A percentile compares a stretch with the other conserved stretches of the same genome.
Evolutionary conservation across 352 stramenopile genomes (phyloP).

Genomic region (Globisporangium spiculum): DNA sequence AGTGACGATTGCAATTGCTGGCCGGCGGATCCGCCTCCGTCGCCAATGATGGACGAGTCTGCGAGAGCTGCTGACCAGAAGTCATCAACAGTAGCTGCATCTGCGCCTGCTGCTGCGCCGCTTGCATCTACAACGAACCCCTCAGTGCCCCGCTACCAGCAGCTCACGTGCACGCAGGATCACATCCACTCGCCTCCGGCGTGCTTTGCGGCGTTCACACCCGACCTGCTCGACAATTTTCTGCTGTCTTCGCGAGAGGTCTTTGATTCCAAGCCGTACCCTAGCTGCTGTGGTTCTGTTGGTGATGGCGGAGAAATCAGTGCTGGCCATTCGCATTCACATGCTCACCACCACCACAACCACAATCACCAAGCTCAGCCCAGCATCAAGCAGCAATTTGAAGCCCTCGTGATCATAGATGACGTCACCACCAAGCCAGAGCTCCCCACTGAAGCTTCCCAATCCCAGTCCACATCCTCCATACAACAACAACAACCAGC

Average conservation of each 20-base stretch:
- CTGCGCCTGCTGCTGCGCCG: background rate
- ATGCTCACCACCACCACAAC: background rate
- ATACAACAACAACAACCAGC: background rate
- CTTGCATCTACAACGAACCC: background rate
- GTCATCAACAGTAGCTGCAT: background rate
- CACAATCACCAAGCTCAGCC: background rate
- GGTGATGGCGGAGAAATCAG: background rate
- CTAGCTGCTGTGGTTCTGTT: background rate
- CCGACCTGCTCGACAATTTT: conserved; percentile 42
- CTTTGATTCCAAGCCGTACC: conserved; percentile 22
- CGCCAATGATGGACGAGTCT: background rate
- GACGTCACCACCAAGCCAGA: background rate
- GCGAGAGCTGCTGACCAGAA: background rate
- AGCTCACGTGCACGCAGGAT: conserved; percentile 56
- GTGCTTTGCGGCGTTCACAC: conserved; percentile 42
- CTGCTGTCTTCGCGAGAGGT: conserved; percentile 29
- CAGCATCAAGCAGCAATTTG: conserved; percentile 9
- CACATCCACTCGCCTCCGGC: conserved; percentile 54
- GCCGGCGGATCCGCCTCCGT: background rate
- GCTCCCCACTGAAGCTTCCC: background rate
- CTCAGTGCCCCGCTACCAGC: conserved; percentile 28
- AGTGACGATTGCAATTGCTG: conserved; percentile 7
- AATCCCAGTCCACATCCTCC: background rate
- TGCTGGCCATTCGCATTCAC: background rate
- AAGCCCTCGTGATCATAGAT: background rate